Base-by-base conservation (phyloP, 768 basidiomycete species). In the Glaciozyma antarctica region DNA sequence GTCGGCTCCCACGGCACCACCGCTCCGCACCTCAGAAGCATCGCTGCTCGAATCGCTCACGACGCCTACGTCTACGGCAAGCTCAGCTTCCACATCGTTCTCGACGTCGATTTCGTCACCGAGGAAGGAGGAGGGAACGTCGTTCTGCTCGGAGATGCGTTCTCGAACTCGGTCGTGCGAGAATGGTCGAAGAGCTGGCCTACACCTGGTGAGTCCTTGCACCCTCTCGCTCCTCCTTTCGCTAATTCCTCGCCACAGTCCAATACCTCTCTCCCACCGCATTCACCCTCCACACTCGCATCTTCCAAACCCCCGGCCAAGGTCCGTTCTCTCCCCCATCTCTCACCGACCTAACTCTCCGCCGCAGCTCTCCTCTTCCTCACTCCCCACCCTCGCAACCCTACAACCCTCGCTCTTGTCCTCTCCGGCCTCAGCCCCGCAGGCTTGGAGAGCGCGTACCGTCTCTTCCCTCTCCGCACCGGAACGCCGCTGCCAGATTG, bases 401-500 rank as follows among this genome's bases (percentile, higher is more conserved):
- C 43, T 4, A 26, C n/a, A 13, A 21, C 38, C 74, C 70, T 79
- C 9, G 74, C 78, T 48, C 75, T 90, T 10, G 84, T 90, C 69
- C 76, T 91, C 30, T 77, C 85, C 19, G 84, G 82, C 21, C 81
- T 82, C 6, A 83, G 85, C 67, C 69, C 71, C 0, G 70, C 75
- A 1, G 85, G 85, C 3, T 78, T 90, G 6, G 91, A 93, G 75
- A 79, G 84, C 60, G 83, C 81, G 1, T 75, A 81, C 2, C 81
- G 86, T 53, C 77, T 91, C n/a, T 87, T 93, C 73, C 90, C 91
- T 6, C 82, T 88, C 30, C 83, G 91, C 24, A 94, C 90, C 3
- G 89, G 89, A 5, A 79, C 90, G 4, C 75, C 83, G 13, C 80
- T 82, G 1, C 88, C 89, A 2, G 87, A 89, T 71, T 93, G 90